Base-by-base conservation (phyloP, 305 asterid species). In the Fraxinus velutina region DNA sequence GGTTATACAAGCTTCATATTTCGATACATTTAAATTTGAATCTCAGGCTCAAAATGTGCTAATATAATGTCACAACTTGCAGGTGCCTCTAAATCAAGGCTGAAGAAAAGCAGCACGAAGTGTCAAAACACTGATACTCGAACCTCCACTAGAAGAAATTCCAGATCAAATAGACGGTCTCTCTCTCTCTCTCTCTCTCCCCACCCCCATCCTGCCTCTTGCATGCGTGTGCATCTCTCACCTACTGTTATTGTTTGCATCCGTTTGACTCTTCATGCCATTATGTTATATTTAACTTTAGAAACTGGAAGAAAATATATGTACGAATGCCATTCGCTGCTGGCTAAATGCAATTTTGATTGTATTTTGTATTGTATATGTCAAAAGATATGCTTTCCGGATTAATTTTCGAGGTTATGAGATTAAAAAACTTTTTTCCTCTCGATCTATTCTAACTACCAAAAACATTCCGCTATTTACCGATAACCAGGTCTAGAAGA, bases 31-130 rank as follows among this genome's bases (percentile, higher is more conserved):
- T 12, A 55, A 73, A 36, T 9, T 7, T 71, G 33, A 27, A 39
- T 80, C 8, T 64, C 32, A 21, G 13, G 6, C 33, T 70, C 64
- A 57, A 62, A 22, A 78, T 6, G 78, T 39, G 55, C 68, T 81
- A 4, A 64, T 39, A 44, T 60, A 30, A 9, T 22, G 64, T 85
- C 60, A 21, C 77, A 52, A 27, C 37, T 86, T 88, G 87, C 94
- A 95, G 97, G 84, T 87, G 86, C 87, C 72, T 80, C 94, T 64
- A 88, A 84, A 85, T 87, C 93, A 62, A 89, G 77, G 83, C 77
- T 81, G 72, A 88, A 86, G 84, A 90, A 78, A 78, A 84, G 90
- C 85, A 85, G 80, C 87, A 82, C 76, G 39, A 83, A 64, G 79
- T 82, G 85, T 82, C 85, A 83, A 79, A 84, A 34, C 76, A 81